Conservation (phyloP, 2,329 filamentous ascomycete species). For the Fusarium sacchari region DNA sequence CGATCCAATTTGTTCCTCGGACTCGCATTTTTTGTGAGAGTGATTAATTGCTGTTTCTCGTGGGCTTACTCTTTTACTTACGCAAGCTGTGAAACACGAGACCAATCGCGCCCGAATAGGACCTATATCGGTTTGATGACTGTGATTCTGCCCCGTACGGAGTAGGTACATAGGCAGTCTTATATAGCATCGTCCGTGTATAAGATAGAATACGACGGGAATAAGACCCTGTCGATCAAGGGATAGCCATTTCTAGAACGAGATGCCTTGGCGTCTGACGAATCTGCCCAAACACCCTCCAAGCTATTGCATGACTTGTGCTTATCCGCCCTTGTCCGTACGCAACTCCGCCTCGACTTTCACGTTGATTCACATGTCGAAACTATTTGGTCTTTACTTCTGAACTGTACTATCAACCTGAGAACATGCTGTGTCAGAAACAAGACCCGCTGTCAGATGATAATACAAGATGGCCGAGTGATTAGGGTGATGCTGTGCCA, state of each 20-base stretch:
- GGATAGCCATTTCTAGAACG: neutral
- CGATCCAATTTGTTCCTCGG: neutral
- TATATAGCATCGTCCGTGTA: neutral
- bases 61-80: neutral
- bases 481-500: constrained; percentile 30
- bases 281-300: neutral
- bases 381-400: neutral
- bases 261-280: neutral
- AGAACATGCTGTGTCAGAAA: neutral
- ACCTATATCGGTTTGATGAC: neutral
- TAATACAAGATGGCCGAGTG: constrained; percentile 22
- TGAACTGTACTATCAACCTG: neutral
- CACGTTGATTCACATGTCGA: neutral
- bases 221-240: neutral
- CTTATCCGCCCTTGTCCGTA: neutral
- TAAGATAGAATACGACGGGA: constrained; percentile 6
- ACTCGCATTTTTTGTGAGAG: neutral
- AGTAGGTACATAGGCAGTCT: neutral
- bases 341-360: neutral
- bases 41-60: neutral
- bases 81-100: neutral
- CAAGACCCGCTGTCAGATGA: neutral
- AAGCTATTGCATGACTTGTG: neutral
- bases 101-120: neutral
- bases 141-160: neutral